Evolutionary conservation across 352 stramenopile genomes (phyloP).

Genomic region (Globisporangium recalcitrans): DNA sequence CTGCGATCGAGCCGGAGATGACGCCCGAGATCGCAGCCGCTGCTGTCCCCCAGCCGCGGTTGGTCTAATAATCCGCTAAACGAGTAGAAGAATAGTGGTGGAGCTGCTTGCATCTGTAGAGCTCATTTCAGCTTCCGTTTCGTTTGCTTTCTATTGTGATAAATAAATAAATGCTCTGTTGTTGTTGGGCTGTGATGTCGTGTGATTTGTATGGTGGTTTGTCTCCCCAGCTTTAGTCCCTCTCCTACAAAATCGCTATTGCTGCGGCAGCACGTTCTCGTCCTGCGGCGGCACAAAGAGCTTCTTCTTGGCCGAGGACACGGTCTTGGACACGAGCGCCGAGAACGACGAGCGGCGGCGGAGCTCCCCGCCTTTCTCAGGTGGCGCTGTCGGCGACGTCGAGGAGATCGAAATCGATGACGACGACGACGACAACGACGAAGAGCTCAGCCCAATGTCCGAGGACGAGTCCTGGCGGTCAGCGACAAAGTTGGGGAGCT

Average conservation of each 20-base stretch:
- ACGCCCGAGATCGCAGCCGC: not conserved
- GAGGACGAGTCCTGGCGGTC: not conserved
- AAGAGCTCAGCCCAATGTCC: not conserved
- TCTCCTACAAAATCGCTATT: no score
- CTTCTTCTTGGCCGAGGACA: conserved; percentile 55
- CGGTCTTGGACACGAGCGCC: conserved; percentile 47
- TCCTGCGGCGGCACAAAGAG: conserved; percentile 19
- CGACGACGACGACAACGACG: not conserved
- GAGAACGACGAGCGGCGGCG: conserved; percentile 25
- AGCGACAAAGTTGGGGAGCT: not conserved
- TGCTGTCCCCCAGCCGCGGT: not conserved
- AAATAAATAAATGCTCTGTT: not conserved
- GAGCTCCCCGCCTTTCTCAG: conserved; percentile 1
- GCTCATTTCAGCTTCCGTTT: not conserved
- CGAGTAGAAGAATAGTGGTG: not conserved
- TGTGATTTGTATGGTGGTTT: not conserved
- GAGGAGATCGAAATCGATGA: not conserved
- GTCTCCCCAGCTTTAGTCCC: no score
- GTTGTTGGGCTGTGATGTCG: not conserved
- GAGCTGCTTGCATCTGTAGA: not conserved
- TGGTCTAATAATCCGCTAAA: not conserved
- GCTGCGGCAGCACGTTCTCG: conserved; percentile 16
- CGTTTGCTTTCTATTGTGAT: not conserved
- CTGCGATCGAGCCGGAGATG: not conserved
- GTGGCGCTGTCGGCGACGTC: not conserved